Evolutionary conservation across 768 basidiomycete species (phyloP), one percentile per base, ranked within the genome.

Genomic region (Pleurotus tuoliensis): DNA sequence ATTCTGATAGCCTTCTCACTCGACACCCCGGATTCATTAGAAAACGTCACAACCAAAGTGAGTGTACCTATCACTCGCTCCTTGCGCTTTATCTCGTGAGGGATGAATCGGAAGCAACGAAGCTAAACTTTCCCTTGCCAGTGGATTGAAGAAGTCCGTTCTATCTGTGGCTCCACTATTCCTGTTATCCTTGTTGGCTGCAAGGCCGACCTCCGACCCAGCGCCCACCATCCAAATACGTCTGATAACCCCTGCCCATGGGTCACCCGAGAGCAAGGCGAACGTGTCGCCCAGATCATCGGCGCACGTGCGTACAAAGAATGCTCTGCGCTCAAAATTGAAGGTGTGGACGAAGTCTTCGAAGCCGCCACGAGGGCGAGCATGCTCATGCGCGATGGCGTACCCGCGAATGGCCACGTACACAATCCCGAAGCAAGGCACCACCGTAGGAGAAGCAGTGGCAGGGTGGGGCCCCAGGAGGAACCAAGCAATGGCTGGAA

Each of bases 131-230:
- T 58, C 39, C 25, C 53, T 53, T 47, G 48, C 3, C 64, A 97
- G 93, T 98, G 97, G 97, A 97, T 94, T 70, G 94, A 96, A 71
- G 97, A 98, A 76, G 97, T 98, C 11, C 87, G 95, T 56, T 87
- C 81, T n/a, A 95, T 98, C 66, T 98, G 97, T 71, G 97, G 97
- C 0, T 81, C 89, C 34, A 81, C 81, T 25, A 90, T 98, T 61
- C 97, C 97, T 25, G 93, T 99, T 53, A 80, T 99, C 47, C 87
- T 98, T 38, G 95, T 98, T 37, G 97, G 95, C 3, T 96, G 93
- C 78, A 98, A 99, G 72, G 88, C 86, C 55, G 97, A 99, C 75
- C 73, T 98, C 58, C 86, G 97, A 40, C 89, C 88, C 45, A 73
- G 80, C 6, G 67, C 72, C 50, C 64, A 71, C 43, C 72, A 78